Percentiles rank a stretch among this genome's conserved stretches.
Evolutionary conservation across 176 grass and related monocot species (phyloP).

Genomic region (Calamus simplicifolius): DNA sequence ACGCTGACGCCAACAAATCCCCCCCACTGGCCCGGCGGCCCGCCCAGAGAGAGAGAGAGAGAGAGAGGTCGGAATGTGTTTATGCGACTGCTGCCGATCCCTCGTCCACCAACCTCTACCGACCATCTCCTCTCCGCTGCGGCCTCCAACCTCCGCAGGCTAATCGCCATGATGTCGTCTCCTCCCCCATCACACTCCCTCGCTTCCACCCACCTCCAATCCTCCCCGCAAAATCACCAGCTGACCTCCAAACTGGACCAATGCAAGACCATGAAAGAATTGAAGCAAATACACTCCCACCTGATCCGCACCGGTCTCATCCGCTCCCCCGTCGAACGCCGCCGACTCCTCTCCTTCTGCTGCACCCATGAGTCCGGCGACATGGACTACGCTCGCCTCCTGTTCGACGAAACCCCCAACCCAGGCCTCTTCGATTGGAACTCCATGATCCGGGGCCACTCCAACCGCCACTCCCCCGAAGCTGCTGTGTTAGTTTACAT

Average conservation of each 20-base stretch:
- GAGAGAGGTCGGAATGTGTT: no score
- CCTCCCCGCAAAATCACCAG: neutral
- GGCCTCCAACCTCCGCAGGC: neutral
- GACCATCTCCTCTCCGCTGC: neutral
- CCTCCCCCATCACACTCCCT: slow-evolving; percentile 6
- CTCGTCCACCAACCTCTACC: neutral
- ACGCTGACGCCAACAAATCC: no score
- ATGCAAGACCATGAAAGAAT: slow-evolving; percentile 35
- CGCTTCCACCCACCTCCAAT: slow-evolving; percentile 4
- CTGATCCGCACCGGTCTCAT: slow-evolving; percentile 25
- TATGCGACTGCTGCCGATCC: no score
- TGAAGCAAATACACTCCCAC: slow-evolving; percentile 37
- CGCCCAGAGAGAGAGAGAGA: no score
- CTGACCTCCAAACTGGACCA: slow-evolving; percentile 13
- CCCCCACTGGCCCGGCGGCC: no score
- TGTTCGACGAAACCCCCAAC: slow-evolving; percentile 53
- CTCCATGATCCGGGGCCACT: slow-evolving; percentile 10
- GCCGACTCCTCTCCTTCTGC: slow-evolving; percentile 26
- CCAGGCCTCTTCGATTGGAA: slow-evolving; percentile 11
- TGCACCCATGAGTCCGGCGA: slow-evolving; percentile 11
- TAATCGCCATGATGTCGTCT: neutral
- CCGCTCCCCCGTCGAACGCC: neutral
- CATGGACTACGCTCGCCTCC: slow-evolving; percentile 20
- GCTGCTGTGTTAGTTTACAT: slow-evolving; percentile 35
- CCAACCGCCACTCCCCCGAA: neutral